A percentile compares a stretch with the other conserved stretches of the same genome.
phyloP scores from a whole-genome alignment of 768 basidiomycete genomes.

The Leccinum subgranulosum region DNA sequence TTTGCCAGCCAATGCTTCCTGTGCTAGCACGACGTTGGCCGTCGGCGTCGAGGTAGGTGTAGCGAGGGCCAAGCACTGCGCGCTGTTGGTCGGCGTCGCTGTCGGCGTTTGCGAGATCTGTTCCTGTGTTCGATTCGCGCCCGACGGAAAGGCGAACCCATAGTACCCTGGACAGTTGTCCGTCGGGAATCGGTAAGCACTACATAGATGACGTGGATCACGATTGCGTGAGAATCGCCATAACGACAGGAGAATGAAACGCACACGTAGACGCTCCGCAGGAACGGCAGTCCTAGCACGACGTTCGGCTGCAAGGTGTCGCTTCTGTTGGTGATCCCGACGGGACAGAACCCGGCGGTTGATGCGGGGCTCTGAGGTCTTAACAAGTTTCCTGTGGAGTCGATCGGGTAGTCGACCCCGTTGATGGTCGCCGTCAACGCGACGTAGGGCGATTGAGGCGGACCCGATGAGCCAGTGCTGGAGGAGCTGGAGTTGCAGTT shows the following conservation, averaged over 20 bases:
- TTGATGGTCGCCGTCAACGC: slow-evolving; percentile 30
- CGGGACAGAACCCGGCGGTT: slow-evolving; percentile 11
- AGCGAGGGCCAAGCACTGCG: slow-evolving; percentile 23
- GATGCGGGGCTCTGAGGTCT: slow-evolving; percentile 3
- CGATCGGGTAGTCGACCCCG: slow-evolving; percentile 31
- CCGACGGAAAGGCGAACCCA: slow-evolving; percentile 30
- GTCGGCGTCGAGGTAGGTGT: slow-evolving; percentile 29
- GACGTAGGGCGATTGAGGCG: slow-evolving; percentile 18
- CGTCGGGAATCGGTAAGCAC: slow-evolving; percentile 33
- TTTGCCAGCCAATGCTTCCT: slow-evolving; percentile 2
- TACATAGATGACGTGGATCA: neutral
- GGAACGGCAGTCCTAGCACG: slow-evolving; percentile 25
- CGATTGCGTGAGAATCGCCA: neutral
- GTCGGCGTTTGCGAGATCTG: slow-evolving; percentile 29
- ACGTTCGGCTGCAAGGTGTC: slow-evolving; percentile 13
- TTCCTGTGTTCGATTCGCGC: slow-evolving; percentile 24
- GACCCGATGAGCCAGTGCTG: neutral
- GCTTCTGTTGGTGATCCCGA: slow-evolving; percentile 18
- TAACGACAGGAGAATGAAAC: neutral
- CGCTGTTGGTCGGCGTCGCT: slow-evolving; percentile 26
- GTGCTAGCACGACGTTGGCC: slow-evolving; percentile 13
- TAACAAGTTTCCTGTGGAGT: slow-evolving; percentile 22
- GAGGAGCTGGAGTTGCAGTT: slow-evolving; percentile 12
- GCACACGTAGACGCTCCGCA: slow-evolving; percentile 33
- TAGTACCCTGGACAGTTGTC: slow-evolving; percentile 30